Evolutionary conservation across 139 green algal species (phyloP), one percentile per base, ranked within the genome.

Genomic region (Chlorella ohadii): DNA sequence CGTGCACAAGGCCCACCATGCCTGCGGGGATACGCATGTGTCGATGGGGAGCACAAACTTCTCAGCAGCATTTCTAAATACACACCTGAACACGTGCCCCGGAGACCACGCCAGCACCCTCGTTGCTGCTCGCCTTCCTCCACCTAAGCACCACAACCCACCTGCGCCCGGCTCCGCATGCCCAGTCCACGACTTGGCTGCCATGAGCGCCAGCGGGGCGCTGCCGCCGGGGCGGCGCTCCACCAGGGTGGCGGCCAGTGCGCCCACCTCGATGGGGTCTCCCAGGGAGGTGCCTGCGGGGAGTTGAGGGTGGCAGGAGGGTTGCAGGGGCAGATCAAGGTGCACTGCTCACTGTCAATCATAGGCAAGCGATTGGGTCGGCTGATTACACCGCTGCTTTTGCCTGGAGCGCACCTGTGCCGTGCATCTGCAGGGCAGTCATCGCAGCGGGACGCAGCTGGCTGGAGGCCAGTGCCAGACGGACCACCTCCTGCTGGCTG

Each of bases 221-320:
- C 25, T n/a, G 44, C 57, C 65, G 13, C 19, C 27, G 4, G 51
- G 55, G 59, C 16, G 90, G 67, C 71, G 78, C 41, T 81, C 67
- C 75, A 89, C 72, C 47, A 90, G 36, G 13, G 61, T 79, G 2
- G 77, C 84, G 12, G 68, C 82, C 41, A 85, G 66, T 33, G 87
- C 87, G 6, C 93, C 91, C 11, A 96, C 81, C 86, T 97, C 94
- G 17, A 90, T 78, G 20, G 70, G 82, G 59, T 86, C 77, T 1
- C 86, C 86, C 36, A 90, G 65, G 31, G 89, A 73, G 0, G 94
- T 97, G 72, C 93, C 94, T 59, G 87, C 88, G 56, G 31, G 25
- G 25, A 71, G 66, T 19, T 4, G 31, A 67, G 19, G 17, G 4
- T 20, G 22, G 23, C 38, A 76, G n/a, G n/a, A 27, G 25, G 27